Evolutionary conservation across 176 grass and related monocot species (phyloP), one percentile per base, ranked within the genome.

Genomic region (Elymus sibiricus): DNA sequence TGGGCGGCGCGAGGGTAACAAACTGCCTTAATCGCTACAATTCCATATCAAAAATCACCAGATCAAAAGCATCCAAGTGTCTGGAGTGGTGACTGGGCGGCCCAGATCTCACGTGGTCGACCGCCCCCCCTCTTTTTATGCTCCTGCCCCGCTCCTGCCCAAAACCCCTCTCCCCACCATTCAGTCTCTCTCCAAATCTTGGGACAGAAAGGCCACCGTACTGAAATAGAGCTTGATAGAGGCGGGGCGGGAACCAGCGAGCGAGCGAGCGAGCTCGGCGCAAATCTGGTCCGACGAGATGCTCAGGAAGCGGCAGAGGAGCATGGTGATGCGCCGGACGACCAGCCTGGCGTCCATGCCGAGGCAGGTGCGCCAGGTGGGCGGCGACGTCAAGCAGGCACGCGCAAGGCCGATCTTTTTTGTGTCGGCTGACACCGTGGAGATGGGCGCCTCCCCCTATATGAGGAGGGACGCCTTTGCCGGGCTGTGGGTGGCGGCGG

Each of bases 241-340:
- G 64, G 46, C 46, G 32, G 22, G 40, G 74, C 22, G 22, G 37
- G 64, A 58, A 58, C 17, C 21, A 58, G 53, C 53, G 79, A 86
- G 86, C 62, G 79, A 86, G 86, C 62, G 79, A 56, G 35, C 53
- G 64, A 51, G 63, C 24, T 27, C 43, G 55, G 65, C 55, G 35
- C 44, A 63, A 28, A 60, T 79, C 85, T 59, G 2, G 58, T 14
- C 82, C 14, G 53, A 42, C 81, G 76, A 60, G 62, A 77, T 83
- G 87, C 76, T 92, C 77, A 91, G 91, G 74, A 92, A 97, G 90
- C 92, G 92, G 62, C 84, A 49, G 69, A 74, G 92, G 84, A 83
- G 66, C 61, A 59, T 17, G 26, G 2, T 55, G 29, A 81, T 97
- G 84, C 85, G 34, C 66, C 83, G 86, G 44, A 89, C 84, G 39